Evolutionary conservation across 257 asterid species (phyloP).

Genomic region (Ophiorrhiza pumila): DNA sequence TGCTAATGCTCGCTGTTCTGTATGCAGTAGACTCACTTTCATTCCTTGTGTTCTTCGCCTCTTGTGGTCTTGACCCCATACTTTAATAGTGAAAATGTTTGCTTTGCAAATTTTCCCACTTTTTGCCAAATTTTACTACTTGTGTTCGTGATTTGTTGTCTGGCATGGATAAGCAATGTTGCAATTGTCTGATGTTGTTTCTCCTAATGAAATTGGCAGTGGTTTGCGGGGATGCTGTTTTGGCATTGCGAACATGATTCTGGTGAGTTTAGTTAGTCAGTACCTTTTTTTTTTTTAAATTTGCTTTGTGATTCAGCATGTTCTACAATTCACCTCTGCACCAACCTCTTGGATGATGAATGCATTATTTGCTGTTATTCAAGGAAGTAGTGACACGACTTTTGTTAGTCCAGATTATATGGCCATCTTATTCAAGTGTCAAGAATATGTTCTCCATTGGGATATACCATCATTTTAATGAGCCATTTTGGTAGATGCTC

Average conservation of each 20-base stretch:
- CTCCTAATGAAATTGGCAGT: conserved; percentile 45
- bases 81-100: neutral
- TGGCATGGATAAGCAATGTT: neutral
- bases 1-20: conserved; percentile 15
- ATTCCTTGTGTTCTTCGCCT: neutral
- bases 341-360: neutral
- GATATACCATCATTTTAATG: neutral
- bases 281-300: conserved; percentile 9
- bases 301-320: neutral
- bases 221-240: conserved; percentile 85
- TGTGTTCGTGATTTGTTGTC: neutral
- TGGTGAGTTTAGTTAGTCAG: conserved; percentile 55
- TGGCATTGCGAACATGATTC: conserved; percentile 89
- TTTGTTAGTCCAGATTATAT: neutral
- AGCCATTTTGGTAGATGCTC: neutral
- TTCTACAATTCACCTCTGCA: neutral
- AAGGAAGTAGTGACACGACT: neutral
- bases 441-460: neutral
- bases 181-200: conserved; percentile 26
- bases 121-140: neutral
- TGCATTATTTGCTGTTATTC: neutral
- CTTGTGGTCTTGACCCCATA: neutral
- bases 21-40: conserved; percentile 4
- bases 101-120: neutral
- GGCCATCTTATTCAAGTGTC: neutral